Conservation (phyloP, 768 basidiomycete genomes). For the Tylopilus felleus region DNA sequence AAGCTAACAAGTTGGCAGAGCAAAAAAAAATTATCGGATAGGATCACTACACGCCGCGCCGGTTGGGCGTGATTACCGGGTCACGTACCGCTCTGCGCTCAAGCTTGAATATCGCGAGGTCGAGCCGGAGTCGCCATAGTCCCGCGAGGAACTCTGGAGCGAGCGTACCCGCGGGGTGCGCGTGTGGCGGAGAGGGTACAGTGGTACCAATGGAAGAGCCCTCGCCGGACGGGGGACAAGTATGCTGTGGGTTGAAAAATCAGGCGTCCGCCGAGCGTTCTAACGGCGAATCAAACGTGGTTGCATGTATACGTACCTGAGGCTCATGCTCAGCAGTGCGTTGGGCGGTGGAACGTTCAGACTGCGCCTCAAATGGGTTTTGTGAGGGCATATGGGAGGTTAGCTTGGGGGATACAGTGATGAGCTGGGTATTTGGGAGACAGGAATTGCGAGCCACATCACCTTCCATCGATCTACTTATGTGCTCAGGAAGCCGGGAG, state of each 20-base stretch:
- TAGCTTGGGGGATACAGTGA: neutral
- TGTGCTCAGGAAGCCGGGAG: slow-evolving; percentile 3
- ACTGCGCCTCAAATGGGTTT: neutral
- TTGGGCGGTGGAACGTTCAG: neutral
- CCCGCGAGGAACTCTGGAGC: slow-evolving; percentile 12
- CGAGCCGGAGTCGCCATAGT: slow-evolving; percentile 18
- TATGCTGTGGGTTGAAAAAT: neutral
- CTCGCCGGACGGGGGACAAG: neutral
- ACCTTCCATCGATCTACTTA: slow-evolving; percentile 12
- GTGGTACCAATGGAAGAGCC: neutral
- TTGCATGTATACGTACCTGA: neutral
- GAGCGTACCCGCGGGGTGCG: neutral
- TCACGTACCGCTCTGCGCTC: slow-evolving; percentile 25
- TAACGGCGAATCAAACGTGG: too few species aligned
- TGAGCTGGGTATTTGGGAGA: neutral
- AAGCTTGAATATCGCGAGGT: slow-evolving; percentile 17
- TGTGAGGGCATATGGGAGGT: slow-evolving; percentile 2
- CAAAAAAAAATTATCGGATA: neutral
- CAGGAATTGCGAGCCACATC: neutral
- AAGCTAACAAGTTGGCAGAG: slow-evolving; percentile 17
- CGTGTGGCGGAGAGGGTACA: neutral
- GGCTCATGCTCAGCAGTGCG: neutral
- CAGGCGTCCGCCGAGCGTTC: neutral
- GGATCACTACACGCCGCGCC: neutral
- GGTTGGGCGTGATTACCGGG: neutral